A percentile compares a stretch with the other conserved stretches of the same genome.
phyloP scores from a whole-genome alignment of 2,329 filamentous ascomycete genomes.

The Esteya vermicola region DNA sequence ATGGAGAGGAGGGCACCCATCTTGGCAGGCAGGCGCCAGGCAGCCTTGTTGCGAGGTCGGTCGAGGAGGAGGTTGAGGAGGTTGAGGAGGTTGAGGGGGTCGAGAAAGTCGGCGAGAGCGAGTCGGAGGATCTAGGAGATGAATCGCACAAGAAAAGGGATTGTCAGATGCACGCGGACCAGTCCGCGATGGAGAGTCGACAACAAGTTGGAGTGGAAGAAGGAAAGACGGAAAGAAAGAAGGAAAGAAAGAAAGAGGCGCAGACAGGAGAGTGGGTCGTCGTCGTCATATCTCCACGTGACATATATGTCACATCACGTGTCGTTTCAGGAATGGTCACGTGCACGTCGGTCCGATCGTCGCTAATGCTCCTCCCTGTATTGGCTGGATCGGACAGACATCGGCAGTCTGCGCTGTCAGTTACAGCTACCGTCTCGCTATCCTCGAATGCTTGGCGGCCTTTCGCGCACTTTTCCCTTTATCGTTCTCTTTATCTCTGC shows the following conservation, averaged over 20 bases:
- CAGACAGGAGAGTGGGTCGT: too few species aligned
- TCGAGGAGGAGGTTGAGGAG: not conserved
- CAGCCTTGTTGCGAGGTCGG: not conserved
- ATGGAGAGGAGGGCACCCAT: constrained; percentile 92
- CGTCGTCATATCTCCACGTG: too few species aligned
- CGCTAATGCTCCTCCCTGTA: not conserved
- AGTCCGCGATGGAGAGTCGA: not conserved
- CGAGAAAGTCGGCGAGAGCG: too few species aligned
- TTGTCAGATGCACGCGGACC: too few species aligned
- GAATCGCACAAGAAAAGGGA: too few species aligned
- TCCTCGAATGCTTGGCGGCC: too few species aligned
- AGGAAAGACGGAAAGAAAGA: not conserved
- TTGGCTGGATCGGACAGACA: not conserved
- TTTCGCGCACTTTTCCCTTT: not conserved
- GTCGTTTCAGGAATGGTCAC: not conserved
- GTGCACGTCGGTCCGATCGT: not conserved
- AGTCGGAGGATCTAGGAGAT: too few species aligned
- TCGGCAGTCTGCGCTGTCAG: not conserved
- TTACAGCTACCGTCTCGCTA: too few species aligned
- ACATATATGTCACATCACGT: too few species aligned
- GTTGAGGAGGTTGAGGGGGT: not conserved
- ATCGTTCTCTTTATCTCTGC: not conserved
- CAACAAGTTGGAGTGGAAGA: too few species aligned
- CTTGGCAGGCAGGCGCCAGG: constrained; percentile 11
- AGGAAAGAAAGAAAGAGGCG: too few species aligned